Conservation (phyloP, 2,329 filamentous ascomycete species). For the Arthrinium puccinioides region DNA sequence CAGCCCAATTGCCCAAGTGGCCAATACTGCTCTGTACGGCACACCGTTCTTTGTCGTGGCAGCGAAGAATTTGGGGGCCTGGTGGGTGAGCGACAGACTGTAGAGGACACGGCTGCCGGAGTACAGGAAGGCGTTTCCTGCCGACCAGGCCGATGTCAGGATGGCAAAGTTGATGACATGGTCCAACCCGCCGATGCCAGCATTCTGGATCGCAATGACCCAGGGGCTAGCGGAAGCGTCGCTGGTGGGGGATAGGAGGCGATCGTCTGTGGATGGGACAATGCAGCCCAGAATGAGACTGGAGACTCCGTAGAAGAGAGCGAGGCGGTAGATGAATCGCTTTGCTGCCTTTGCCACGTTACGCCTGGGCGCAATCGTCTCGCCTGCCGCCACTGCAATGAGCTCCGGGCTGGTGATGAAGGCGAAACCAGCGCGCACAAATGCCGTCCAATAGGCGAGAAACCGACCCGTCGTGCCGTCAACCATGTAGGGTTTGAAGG, state of each 20-base stretch:
- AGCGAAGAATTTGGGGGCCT: conserved; percentile 56
- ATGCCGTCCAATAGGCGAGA: conserved; percentile 50
- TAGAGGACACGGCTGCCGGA: conserved; percentile 64
- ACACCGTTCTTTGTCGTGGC: conserved; percentile 55
- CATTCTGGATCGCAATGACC: conserved; percentile 59
- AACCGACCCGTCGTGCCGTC: conserved; percentile 43
- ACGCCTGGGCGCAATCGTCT: conserved; percentile 55
- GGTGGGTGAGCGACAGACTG: conserved; percentile 58
- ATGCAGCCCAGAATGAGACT: conserved; percentile 55
- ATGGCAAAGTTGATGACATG: conserved; percentile 63
- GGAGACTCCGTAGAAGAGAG: conserved; percentile 57
- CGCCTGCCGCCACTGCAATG: conserved; percentile 55
- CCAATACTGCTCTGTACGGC: conserved; percentile 47
- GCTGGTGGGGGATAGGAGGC: conserved; percentile 51
- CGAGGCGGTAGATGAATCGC: conserved; percentile 54
- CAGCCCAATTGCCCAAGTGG: conserved; percentile 52
- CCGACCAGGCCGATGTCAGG: conserved; percentile 58
- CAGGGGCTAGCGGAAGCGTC: conserved; percentile 55
- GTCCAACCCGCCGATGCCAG: conserved; percentile 56
- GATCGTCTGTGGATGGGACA: conserved; percentile 56
- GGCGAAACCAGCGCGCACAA: conserved; percentile 52
- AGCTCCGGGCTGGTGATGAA: conserved; percentile 59
- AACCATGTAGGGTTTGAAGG: conserved; percentile 40
- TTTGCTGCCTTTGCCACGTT: conserved; percentile 60
- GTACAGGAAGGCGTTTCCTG: conserved; percentile 56